Base-by-base conservation (phyloP, 169 alveolate genomes). In the Eimeria falciformis region DNA sequence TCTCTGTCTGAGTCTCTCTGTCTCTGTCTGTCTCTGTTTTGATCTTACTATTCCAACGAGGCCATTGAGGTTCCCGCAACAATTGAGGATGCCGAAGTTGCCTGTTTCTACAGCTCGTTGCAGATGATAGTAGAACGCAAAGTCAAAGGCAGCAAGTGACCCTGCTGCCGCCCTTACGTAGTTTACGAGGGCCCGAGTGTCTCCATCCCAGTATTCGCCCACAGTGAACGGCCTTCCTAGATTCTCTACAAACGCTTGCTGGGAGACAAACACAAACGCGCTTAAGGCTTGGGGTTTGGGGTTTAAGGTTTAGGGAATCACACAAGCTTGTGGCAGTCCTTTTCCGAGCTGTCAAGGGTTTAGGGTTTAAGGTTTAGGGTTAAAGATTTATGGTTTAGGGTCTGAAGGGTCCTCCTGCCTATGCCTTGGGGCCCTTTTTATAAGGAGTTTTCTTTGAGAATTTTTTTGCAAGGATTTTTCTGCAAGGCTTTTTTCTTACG, bases 151-250 rank as follows among this genome's bases (percentile, higher is more conserved):
- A 6, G 90, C 90, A n/a, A 81, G 29, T 7, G 90, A 53, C 21
- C 90, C 90, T 55, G 33, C 73, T 12, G 73, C 90, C 3, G 90
- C 90, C 55, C 90, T 50, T 6, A 81, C 90, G 55, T 81, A 81
- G 77, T 81, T 81, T 3, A 33, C 90, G 40, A 81, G 77, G 18
- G 73, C 40, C 58, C 18, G 37, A 3, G 77, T 55, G 77, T 66
- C 18, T 6, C 90, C 90, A n/a, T 81, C 62, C 90, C 90, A 81
- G 77, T 81, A 81, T 27, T 81, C 90, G 14, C 90, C 90, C n/a
- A 81, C 90, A 23, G 90, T 40, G 55, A 81, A 81, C 25, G 90
- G 90, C 90, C 77, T 50, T 18, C 58, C 90, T 17, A 81, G 73
- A 56, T 66, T 50, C 50, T 81, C 90, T 6, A 81, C 56, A 33